phyloP scores from a whole-genome alignment of 305 asterid genomes.

The Fraxinus baroniana region DNA sequence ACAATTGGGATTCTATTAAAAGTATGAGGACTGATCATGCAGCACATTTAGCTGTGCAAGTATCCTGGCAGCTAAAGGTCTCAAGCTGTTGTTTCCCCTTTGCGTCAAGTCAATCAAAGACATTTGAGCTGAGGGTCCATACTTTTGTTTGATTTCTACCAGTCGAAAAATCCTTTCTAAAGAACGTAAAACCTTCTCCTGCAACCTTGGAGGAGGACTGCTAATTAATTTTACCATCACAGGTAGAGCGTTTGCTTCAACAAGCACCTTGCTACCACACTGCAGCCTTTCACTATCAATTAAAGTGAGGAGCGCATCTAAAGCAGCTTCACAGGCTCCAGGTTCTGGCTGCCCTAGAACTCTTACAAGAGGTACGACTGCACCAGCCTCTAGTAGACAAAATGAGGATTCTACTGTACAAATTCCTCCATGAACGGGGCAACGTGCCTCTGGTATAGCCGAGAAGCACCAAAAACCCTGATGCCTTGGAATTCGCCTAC shows the following conservation, averaged over 20 bases:
- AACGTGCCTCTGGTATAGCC: slow-evolving; percentile 37
- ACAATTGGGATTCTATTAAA: slow-evolving; percentile 14
- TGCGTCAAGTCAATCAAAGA: slow-evolving; percentile 64
- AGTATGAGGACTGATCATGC: slow-evolving; percentile 49
- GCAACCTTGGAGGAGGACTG: slow-evolving; percentile 45
- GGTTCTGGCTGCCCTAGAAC: slow-evolving; percentile 48
- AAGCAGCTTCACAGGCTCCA: slow-evolving; percentile 54
- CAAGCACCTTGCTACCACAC: slow-evolving; percentile 56
- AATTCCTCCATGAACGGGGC: slow-evolving; percentile 57
- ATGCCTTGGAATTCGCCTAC: slow-evolving; percentile 42
- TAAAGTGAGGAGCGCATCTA: slow-evolving; percentile 62
- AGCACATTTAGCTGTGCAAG: slow-evolving; percentile 64
- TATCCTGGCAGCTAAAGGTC: slow-evolving; percentile 56
- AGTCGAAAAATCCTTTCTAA: slow-evolving; percentile 59
- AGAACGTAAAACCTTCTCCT: slow-evolving; percentile 50
- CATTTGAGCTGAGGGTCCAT: slow-evolving; percentile 45
- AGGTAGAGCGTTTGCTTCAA: slow-evolving; percentile 47
- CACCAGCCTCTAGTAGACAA: slow-evolving; percentile 57
- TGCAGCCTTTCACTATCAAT: slow-evolving; percentile 46
- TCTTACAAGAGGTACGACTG: slow-evolving; percentile 45
- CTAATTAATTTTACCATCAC: slow-evolving; percentile 46
- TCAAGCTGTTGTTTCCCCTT: slow-evolving; percentile 41
- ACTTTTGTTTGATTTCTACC: slow-evolving; percentile 45
- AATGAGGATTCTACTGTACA: slow-evolving; percentile 52
- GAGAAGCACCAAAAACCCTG: slow-evolving; percentile 57